Evolutionary conservation across 2,329 filamentous ascomycete genomes (phyloP).

Genomic region (Neoscytalidium dimidiatum): DNA sequence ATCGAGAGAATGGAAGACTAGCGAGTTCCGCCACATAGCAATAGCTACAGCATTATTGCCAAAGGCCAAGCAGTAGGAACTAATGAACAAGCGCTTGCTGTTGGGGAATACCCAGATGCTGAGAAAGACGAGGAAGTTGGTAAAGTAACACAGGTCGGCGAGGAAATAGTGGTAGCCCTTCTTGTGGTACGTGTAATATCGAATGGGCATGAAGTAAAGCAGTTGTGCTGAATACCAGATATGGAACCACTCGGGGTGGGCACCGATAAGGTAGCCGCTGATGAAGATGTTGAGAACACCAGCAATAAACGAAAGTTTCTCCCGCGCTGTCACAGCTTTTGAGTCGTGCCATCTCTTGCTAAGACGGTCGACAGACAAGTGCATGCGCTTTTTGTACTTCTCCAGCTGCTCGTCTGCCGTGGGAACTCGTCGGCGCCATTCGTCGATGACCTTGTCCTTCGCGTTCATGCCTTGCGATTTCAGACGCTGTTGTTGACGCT

Average conservation of each 20-base stretch:
- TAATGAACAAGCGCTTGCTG: constrained; percentile 89
- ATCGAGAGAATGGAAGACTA: constrained; percentile 98
- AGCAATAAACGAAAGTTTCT: constrained; percentile 95
- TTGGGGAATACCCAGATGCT: constrained; percentile 88
- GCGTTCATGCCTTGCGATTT: constrained; percentile 75
- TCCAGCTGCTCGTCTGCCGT: constrained; percentile 90
- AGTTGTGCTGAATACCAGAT: constrained; percentile 89
- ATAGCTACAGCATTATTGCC: constrained; percentile 98
- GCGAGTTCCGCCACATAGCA: constrained; percentile 97
- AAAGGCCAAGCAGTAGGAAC: constrained; percentile 87
- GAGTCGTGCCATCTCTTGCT: constrained; percentile 86
- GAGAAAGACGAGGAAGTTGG: constrained; percentile 81
- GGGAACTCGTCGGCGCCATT: constrained; percentile 85
- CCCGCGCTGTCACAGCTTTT: constrained; percentile 81
- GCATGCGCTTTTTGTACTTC: constrained; percentile 86
- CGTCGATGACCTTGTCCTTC: constrained; percentile 86
- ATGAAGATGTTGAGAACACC: constrained; percentile 97
- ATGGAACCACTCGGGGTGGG: constrained; percentile 81
- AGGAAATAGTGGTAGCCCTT: constrained; percentile 87
- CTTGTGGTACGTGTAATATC: constrained; percentile 86
- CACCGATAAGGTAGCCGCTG: constrained; percentile 90
- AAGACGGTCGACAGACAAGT: constrained; percentile 82
- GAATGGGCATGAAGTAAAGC: constrained; percentile 94
- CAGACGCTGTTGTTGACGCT: constrained; percentile 78
- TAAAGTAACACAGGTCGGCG: constrained; percentile 96